Conservation (phyloP, 116 monocot species). For the Trichopus zeylanicus region DNA sequence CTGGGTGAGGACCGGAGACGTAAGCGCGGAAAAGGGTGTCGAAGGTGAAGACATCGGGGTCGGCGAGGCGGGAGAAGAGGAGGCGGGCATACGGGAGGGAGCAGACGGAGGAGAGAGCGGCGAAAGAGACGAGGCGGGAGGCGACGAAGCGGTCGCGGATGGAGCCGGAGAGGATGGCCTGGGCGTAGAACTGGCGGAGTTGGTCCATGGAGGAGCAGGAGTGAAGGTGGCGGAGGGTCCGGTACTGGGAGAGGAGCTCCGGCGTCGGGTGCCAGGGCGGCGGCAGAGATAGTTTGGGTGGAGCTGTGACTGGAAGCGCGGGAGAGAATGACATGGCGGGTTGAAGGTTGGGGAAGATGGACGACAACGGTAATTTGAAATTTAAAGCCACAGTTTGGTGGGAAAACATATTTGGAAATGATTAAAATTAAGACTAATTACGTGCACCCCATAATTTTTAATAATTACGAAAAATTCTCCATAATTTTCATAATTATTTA, state of each 20-base stretch:
- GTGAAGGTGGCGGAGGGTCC: slow-evolving; percentile 13
- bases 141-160: slow-evolving; percentile 18
- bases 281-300: not conserved
- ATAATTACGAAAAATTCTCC: no score
- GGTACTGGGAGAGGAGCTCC: slow-evolving; percentile 20
- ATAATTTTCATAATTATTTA: no score
- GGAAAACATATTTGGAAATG: no score
- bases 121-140: slow-evolving; percentile 26
- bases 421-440: no score
- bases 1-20: slow-evolving; percentile 1
- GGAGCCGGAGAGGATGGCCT: slow-evolving; percentile 18
- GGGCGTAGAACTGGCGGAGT: slow-evolving; percentile 29
- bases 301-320: not conserved
- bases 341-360: not conserved
- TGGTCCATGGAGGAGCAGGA: slow-evolving; percentile 25
- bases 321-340: slow-evolving; percentile 5
- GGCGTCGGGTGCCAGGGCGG: slow-evolving; percentile 13
- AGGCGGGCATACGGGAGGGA: slow-evolving; percentile 24
- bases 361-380: no score
- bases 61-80: slow-evolving; percentile 6
- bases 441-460: no score
- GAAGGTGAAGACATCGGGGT: slow-evolving; percentile 7
- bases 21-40: slow-evolving; percentile 23
- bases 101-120: slow-evolving; percentile 18
- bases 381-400: no score